Base-by-base conservation (phyloP, 805 yeast species). In the Monosporozyma solicola region DNA sequence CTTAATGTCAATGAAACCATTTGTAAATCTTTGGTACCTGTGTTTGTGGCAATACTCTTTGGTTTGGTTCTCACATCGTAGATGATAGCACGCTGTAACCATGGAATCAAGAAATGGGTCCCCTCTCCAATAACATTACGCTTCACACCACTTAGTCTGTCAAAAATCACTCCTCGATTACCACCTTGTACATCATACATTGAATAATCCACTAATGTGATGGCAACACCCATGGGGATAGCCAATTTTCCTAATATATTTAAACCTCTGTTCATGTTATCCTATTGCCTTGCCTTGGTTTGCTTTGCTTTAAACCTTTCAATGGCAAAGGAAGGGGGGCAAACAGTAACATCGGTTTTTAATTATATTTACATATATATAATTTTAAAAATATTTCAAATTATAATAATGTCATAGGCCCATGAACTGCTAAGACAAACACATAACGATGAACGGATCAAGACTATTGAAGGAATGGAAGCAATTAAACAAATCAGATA, bases 171-270 rank as follows among this genome's bases (percentile, higher is more conserved):
- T 25, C 97, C 99, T 68, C 99, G 79, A 54, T 87, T 80, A 53
- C 99, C 99, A 55, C 99, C 99, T 66, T 85, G 83, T 41, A 94
- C 99, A 66, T 94, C 98, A 68, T 89, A 94, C 72, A 94, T 75
- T 31, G 97, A 83, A 61, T 85, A 81, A 66, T 89, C 92, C 8
- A 84, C 85, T 10, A 85, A 83, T 39, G 88, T 75, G 50, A 84
- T 67, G 22, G 85, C 83, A 13, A 84, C 65, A 63, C 91, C 91
- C 3, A 79, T 77, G 9, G 94, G 94, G 37, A 85, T 68, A 3
- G 92, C 92, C 54, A 87, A 68, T 61, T 65, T 68, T 22, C 66
- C 61, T 27, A 67, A 46, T 16, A 59, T 54, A 50, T 65, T 69
- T 5, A 66, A 59, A 2, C 64, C 50, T 57, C 61, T 63, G 35